Conservation (phyloP, 2,329 filamentous ascomycete genomes). For the Penicillium freii region DNA sequence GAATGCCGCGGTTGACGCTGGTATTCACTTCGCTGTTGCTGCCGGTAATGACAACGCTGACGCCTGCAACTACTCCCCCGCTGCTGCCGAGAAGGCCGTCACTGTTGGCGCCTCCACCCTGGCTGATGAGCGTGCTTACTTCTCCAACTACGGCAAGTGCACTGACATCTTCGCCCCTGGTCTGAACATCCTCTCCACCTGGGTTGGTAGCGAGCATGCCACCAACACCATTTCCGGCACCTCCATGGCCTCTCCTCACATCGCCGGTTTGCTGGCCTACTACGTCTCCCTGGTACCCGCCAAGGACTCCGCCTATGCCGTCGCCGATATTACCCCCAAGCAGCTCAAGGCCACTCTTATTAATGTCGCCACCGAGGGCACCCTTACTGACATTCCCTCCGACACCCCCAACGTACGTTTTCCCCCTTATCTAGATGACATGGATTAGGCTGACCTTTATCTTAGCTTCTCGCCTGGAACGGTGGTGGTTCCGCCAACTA, state of each 20-base stretch:
- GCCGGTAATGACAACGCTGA: conserved; percentile 98
- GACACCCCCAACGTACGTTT: conserved; percentile 75
- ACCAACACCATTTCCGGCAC: conserved; percentile 99
- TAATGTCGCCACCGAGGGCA: conserved; percentile 73
- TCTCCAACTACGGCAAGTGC: conserved; percentile 99
- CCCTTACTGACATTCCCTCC: conserved; percentile 75
- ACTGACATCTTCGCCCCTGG: conserved; percentile 99
- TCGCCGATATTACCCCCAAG: conserved; percentile 85
- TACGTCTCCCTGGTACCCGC: conserved; percentile 93
- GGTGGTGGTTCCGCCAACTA: conserved; percentile 94
- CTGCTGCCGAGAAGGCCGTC: conserved; percentile 84
- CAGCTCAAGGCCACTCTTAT: conserved; percentile 91
- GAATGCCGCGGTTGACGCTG: conserved; percentile 86
- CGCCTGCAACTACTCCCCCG: conserved; percentile 98
- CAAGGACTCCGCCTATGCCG: conserved; percentile 84
- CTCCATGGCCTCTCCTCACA: conserved; percentile 97
- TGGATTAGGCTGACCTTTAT: conserved; percentile 25
- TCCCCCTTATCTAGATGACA: neutral
- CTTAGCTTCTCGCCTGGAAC: conserved; percentile 88
- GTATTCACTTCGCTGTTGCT: conserved; percentile 96
- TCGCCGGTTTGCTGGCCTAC: conserved; percentile 95
- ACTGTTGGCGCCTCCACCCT: conserved; percentile 95
- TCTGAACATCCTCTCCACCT: conserved; percentile 95
- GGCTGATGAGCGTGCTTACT: conserved; percentile 94
- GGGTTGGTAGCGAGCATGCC: conserved; percentile 94